Conservation (phyloP, 805 yeast species). For the Candida ficus region DNA sequence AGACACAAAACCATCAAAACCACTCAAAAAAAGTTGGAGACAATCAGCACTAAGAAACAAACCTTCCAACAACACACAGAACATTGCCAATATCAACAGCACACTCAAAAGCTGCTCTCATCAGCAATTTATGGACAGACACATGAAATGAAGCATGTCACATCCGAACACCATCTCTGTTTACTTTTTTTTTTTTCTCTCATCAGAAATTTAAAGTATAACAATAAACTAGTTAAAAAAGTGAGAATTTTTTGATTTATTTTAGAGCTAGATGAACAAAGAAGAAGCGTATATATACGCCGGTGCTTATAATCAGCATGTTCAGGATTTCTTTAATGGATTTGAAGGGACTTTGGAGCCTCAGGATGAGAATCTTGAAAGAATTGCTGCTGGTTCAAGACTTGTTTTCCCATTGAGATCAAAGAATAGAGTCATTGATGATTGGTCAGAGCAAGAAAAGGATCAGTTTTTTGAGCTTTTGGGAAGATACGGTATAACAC, state of each 20-base stretch:
- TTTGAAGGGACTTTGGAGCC: too few relatives aligned
- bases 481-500: constrained; percentile 43
- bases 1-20: constrained; percentile 18
- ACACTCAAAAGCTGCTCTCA: constrained; percentile 20
- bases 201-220: too few relatives aligned
- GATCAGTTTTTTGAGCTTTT: constrained; percentile 45
- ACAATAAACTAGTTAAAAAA: too few relatives aligned
- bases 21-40: constrained; percentile 30
- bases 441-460: constrained; percentile 47
- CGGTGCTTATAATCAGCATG: constrained; percentile 3
- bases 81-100: constrained; percentile 29
- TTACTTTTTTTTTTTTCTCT: neutral
- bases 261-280: too few relatives aligned
- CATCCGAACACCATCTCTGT: constrained; percentile 5
- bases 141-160: constrained; percentile 5
- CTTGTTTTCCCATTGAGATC: neutral
- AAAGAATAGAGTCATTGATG: constrained; percentile 24
- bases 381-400: too few relatives aligned
- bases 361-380: neutral
- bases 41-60: constrained; percentile 26
- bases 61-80: constrained; percentile 17
- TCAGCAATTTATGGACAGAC: constrained; percentile 19
- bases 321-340: constrained; percentile 5
- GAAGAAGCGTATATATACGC: too few relatives aligned
- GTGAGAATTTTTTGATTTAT: too few relatives aligned